A percentile compares a stretch with the other conserved stretches of the same genome.
These are phyloP conservation scores for Nymphaea colorata DNA, from an alignment of 164 flowering plant genomes.

Conservation along the genomic window DNA sequence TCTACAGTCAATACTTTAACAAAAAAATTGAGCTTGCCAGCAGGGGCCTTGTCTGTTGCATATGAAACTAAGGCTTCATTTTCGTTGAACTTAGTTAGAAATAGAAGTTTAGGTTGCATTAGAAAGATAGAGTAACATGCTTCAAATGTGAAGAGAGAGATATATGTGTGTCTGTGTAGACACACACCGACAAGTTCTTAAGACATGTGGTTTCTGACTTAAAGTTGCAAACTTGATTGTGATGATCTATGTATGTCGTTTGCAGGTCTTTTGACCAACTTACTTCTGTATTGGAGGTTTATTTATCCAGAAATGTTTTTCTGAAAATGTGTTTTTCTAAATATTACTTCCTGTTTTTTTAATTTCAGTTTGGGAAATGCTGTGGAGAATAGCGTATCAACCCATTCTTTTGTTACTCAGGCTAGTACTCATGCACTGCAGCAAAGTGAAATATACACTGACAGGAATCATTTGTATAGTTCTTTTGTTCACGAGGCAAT, in stretches of 20 bases:
- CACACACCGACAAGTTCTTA: too few species aligned
- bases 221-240: too few species aligned
- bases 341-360: not conserved
- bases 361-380: constrained; percentile 26
- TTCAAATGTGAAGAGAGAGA: too few species aligned
- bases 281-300: not conserved
- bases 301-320: not conserved
- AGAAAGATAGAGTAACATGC: too few species aligned
- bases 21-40: too few species aligned
- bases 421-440: constrained; percentile 18
- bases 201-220: too few species aligned
- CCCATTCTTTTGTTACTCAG: constrained; percentile 15
- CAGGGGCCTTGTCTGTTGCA: too few species aligned
- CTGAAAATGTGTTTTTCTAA: not conserved
- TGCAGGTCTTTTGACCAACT: constrained; percentile 14
- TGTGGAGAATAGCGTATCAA: constrained; percentile 25
- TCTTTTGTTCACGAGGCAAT: constrained; percentile 45
- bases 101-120: too few species aligned
- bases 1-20: too few species aligned
- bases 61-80: too few species aligned
- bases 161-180: too few species aligned
- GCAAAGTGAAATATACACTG: constrained; percentile 29
- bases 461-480: constrained; percentile 51
- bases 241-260: constrained; percentile 3
- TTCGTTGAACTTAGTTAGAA: too few species aligned